Percentiles rank a stretch among this genome's conserved stretches.
Evolutionary conservation across 1,284 basidiomycete species (phyloP).

Genomic region (Termitomyces sp.): DNA sequence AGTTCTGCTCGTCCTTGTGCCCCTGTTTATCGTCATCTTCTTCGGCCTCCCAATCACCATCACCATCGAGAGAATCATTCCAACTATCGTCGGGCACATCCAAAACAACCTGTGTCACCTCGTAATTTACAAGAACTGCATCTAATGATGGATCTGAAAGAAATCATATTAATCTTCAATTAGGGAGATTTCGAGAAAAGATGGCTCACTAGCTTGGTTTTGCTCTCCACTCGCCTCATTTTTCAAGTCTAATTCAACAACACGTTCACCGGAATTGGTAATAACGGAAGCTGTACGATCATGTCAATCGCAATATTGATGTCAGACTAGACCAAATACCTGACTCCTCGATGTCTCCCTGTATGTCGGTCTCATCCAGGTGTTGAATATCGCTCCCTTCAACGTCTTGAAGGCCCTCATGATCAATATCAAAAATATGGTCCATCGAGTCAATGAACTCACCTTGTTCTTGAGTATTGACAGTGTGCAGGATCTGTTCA

Average conservation of each 20-base stretch:
- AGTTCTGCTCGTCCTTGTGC: slow-evolving; percentile 23
- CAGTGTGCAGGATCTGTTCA: not conserved
- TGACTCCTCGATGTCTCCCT: slow-evolving; percentile 3
- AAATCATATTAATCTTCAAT: not conserved
- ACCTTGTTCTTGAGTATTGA: not conserved
- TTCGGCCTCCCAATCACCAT: slow-evolving; percentile 29
- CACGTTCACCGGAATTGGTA: not conserved
- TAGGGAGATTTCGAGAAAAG: not conserved
- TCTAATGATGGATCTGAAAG: slow-evolving; percentile 9
- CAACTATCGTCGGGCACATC: slow-evolving; percentile 20
- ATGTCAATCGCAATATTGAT: not conserved
- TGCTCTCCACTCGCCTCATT: slow-evolving; percentile 21
- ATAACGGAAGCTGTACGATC: not conserved
- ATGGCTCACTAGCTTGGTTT: slow-evolving; percentile 19
- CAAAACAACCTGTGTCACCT: slow-evolving; percentile 2
- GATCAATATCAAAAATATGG: not conserved
- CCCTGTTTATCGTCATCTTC: slow-evolving; percentile 1
- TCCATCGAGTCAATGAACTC: not conserved
- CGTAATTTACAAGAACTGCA: not conserved
- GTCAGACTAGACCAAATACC: slow-evolving; percentile 1
- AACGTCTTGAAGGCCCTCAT: not conserved
- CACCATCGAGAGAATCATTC: slow-evolving; percentile 38
- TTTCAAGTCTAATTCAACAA: slow-evolving; percentile 13
- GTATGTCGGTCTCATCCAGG: not conserved
- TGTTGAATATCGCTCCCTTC: not conserved